These are phyloP conservation scores for Phytopythium litorale DNA, from an alignment of 352 stramenopile genomes.

Conservation along the genomic window DNA sequence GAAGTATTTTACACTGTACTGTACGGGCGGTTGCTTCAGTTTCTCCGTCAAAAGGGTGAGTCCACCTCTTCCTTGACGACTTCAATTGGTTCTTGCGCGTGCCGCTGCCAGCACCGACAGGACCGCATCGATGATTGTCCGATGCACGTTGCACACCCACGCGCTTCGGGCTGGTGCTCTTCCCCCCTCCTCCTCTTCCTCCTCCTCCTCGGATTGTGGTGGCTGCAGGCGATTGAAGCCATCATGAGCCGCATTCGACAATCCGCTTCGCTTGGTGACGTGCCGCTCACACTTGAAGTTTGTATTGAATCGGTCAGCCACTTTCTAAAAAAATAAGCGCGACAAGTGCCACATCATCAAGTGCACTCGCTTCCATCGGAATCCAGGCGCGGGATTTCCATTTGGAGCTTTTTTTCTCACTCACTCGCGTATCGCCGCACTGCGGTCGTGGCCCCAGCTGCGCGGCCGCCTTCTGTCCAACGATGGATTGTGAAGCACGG, in stretches of 20 bases:
- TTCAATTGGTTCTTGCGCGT: no score
- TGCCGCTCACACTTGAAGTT: neutral
- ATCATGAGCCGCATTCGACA: neutral
- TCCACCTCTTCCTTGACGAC: no score
- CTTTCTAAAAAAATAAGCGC: neutral
- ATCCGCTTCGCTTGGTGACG: neutral
- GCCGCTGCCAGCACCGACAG: no score
- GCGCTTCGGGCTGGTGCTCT: neutral
- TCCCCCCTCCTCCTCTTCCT: no score
- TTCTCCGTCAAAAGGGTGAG: neutral
- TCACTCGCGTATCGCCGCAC: neutral
- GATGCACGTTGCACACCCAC: no score
- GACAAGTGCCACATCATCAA: neutral
- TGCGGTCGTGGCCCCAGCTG: neutral
- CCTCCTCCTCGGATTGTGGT: no score
- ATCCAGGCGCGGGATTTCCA: slow-evolving; percentile 1
- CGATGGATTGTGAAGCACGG: neutral
- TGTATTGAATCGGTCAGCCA: neutral
- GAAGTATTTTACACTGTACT: neutral
- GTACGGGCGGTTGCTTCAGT: neutral
- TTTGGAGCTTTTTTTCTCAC: neutral
- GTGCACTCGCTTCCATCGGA: neutral
- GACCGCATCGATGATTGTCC: no score
- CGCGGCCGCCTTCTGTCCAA: neutral
- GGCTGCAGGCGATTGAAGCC: neutral